phyloP scores from a whole-genome alignment of 441 rosid species.

The Capsella rubella region DNA sequence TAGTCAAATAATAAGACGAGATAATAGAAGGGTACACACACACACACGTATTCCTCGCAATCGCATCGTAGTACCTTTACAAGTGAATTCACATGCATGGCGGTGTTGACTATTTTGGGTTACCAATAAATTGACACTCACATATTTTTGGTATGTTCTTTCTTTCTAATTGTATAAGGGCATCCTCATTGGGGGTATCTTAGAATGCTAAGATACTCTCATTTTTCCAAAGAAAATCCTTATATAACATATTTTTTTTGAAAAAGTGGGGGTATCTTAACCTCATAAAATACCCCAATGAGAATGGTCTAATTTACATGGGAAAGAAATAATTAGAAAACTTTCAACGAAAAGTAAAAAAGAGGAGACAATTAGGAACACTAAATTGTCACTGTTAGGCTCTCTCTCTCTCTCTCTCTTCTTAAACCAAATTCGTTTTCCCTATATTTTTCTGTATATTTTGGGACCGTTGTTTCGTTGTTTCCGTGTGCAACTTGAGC shows the following conservation, averaged over 20 bases:
- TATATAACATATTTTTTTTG: too few relatives aligned
- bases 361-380: constrained; percentile 36
- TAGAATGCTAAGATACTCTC: too few relatives aligned
- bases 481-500: constrained; percentile 50
- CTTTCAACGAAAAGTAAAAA: neutral
- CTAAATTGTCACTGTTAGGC: constrained; percentile 44
- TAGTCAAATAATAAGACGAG: constrained; percentile 6
- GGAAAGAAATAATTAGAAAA: neutral
- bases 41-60: constrained; percentile 8
- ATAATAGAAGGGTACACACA: constrained; percentile 5
- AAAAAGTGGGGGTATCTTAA: too few relatives aligned
- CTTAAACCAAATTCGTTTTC: constrained; percentile 20
- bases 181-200: too few relatives aligned
- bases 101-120: constrained; percentile 10
- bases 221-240: too few relatives aligned
- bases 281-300: too few relatives aligned
- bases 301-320: neutral
- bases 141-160: neutral
- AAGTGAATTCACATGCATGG: constrained; percentile 24
- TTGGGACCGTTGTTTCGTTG: constrained; percentile 16
- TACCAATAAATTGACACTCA: constrained; percentile 41
- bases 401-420: neutral
- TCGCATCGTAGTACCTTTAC: constrained; percentile 4
- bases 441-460: constrained; percentile 6
- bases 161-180: neutral